Evolutionary conservation across 306 rosid species (phyloP), one percentile per base, ranked within the genome.

Genomic region (Chamaecrista fasciculata): DNA sequence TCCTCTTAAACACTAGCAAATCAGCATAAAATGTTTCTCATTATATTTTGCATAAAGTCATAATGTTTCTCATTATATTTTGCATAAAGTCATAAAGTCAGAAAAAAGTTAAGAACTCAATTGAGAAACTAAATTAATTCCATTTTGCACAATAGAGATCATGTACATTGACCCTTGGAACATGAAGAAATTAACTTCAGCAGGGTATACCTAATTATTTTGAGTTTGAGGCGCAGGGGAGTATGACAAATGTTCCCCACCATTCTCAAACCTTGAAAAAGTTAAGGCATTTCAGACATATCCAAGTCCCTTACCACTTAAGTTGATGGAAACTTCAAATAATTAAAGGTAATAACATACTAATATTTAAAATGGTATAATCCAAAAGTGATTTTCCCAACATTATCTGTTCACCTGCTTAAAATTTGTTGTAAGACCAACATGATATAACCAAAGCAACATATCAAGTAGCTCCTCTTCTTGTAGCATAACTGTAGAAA

Each of bases 391-490:
- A 12, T 36, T 48, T 29, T 61, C 21, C 34, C 50, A 55, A 23
- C 64, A 48, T 10, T 14, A 65, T 72, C 49, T 57, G 21, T 76
- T 83, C 78, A 94, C 98, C 97, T 85, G 96, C 89, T 86, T 90
- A 84, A 90, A 94, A 78, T 88, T 91, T 3, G 96, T 86, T 2
- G 96, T 90, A 79, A 90, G 92, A 65, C 98, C 98, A 71, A 85
- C 80, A 70, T 94, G 90, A 84, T 88, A 94, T 74, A 94, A 81
- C 86, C 95, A 82, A 73, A 94, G 84, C 75, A 94, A 65, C 70
- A 75, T 71, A 82, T 94, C 98, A 67, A 94, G 82, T 51, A 94
- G 92, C 74, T 94, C 98, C 53, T 94, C 98, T 84, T 94, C 98
- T 73, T 55, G 79, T 67, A 94, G 83, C 0, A 79, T 88, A 81